Evolutionary conservation across 805 yeast species (phyloP), one percentile per base, ranked within the genome.

Genomic region (Blastobotrys chiropterorum): DNA sequence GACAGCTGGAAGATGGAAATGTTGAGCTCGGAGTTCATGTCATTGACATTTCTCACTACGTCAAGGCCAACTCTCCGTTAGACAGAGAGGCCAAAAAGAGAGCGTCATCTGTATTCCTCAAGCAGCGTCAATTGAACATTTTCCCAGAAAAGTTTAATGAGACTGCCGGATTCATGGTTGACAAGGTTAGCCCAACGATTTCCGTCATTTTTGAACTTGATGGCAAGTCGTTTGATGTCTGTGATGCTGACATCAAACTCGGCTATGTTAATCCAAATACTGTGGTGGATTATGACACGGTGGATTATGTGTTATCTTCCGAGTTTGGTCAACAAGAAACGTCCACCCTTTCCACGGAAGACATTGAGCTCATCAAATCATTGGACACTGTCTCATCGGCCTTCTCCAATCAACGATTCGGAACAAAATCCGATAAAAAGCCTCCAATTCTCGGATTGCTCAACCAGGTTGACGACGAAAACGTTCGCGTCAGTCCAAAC

Each of bases 81-180:
- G 99, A 94, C 63, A 82, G 90, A 56, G 90, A 92, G 65, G 86
- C 96, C 0, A 86, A 88, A 68, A 90, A 88, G 71, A 79, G 98
- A 65, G 89, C 95, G 1, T 81, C 92, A 2, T 82, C 96, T 5
- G 97, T 92, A 2, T 86, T 83, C 62, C 76, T 90, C 67, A 94
- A 95, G 13, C 96, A 90, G 65, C 79, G 78, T 55, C 74, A 77
- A 26, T 78, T 82, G 44, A 79, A 83, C 53, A 74, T 90, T 59
- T 77, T 84, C 58, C 96, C 97, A 6, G 71, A 72, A 44, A 76
- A 78, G 45, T 74, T 92, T 60, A 78, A 81, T 4, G 60, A 77
- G 20, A 69, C 81, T 39, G 60, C 60, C 13, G 82, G 89, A 1
- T 82, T 90, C 63, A 75, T 75, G 34, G 83, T 78, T 47, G 80